Evolutionary conservation across 1,284 basidiomycete genomes (phyloP).

Genomic region (Chondrostereum purpureum): DNA sequence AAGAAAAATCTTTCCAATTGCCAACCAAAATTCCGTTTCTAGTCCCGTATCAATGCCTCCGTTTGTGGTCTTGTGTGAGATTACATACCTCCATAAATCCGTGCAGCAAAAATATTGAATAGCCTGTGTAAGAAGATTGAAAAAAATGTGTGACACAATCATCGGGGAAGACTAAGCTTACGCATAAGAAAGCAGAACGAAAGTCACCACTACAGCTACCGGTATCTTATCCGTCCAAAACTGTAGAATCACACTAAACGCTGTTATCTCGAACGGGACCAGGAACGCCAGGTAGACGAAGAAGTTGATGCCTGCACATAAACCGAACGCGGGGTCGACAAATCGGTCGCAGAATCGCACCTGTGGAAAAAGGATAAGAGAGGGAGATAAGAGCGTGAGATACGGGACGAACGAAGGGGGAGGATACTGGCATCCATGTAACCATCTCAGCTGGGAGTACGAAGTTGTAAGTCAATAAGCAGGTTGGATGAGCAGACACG

Average conservation of each 20-base stretch:
- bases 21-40: conserved; percentile 57
- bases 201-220: conserved; percentile 31
- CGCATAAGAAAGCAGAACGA: conserved; percentile 34
- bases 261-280: conserved; percentile 39
- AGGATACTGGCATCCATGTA: conserved; percentile 42
- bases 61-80: neutral
- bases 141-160: too few species aligned
- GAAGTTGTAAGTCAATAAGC: neutral
- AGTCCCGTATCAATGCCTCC: neutral
- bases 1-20: conserved; percentile 48
- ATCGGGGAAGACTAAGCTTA: too few species aligned
- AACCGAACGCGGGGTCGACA: conserved; percentile 41
- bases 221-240: conserved; percentile 46
- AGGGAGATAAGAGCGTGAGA: neutral
- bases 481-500: neutral
- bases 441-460: conserved; percentile 38
- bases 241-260: conserved; percentile 37
- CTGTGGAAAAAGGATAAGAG: conserved; percentile 15
- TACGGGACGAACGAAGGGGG: conserved; percentile 38
- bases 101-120: conserved; percentile 38
- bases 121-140: conserved; percentile 21
- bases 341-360: conserved; percentile 40
- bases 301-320: conserved; percentile 39
- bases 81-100: conserved; percentile 40
- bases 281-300: conserved; percentile 37